Evolutionary conservation across 1,284 basidiomycete genomes (phyloP).

Genomic region (Tilletia walkeri): DNA sequence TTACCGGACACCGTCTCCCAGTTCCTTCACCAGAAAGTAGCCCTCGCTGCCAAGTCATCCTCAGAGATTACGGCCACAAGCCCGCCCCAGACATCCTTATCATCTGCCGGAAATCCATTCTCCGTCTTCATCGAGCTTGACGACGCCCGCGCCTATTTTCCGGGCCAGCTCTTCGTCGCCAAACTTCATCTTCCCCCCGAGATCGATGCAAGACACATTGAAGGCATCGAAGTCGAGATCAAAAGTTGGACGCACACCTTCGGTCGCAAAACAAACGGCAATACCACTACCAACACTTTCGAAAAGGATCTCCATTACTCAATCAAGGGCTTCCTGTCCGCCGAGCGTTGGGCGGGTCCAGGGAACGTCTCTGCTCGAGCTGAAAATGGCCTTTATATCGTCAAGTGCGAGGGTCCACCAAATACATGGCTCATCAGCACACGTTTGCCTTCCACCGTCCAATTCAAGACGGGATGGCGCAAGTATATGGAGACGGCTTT

Average conservation of each 20-base stretch:
- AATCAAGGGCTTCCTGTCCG: too few species aligned
- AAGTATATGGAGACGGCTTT: not conserved
- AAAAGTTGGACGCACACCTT: not conserved
- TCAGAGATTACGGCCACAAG: too few species aligned
- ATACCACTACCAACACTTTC: not conserved
- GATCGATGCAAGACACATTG: not conserved
- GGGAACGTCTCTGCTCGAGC: not conserved
- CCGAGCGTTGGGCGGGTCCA: not conserved
- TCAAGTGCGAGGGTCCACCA: not conserved
- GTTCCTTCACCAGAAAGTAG: not conserved
- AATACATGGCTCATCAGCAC: not conserved
- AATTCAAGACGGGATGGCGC: not conserved
- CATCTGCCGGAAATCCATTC: not conserved
- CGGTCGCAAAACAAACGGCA: not conserved
- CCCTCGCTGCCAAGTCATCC: not conserved
- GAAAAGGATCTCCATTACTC: not conserved
- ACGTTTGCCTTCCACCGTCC: not conserved
- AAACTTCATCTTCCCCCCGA: not conserved
- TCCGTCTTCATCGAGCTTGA: not conserved
- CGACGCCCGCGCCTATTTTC: constrained; percentile 8
- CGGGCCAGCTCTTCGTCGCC: not conserved
- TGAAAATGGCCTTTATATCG: not conserved
- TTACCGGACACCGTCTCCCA: constrained; percentile 7
- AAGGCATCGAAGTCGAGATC: constrained; percentile 1
- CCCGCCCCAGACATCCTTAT: too few species aligned